These are phyloP conservation scores for Pythium rhizo-oryzae DNA, from an alignment of 352 stramenopile genomes.

Conservation along the genomic window DNA sequence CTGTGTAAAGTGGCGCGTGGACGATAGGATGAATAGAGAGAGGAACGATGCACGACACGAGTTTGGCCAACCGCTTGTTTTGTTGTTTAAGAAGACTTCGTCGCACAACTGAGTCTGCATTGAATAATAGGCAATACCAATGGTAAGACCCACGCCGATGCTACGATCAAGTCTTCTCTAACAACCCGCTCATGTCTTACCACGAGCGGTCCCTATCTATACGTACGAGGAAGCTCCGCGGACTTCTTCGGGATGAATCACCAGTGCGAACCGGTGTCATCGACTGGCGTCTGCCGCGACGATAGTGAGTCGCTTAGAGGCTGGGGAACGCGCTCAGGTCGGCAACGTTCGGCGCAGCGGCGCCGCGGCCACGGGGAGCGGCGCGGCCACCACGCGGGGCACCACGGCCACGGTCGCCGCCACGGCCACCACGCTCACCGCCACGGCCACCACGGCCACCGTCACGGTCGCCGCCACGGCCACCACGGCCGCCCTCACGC, in stretches of 20 bases:
- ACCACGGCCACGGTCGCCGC: constrained; percentile 27
- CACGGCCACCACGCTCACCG: constrained; percentile 41
- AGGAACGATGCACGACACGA: constrained; percentile 19
- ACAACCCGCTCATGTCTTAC: constrained; percentile 36
- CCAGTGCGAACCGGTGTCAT: constrained; percentile 45
- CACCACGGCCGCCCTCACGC: constrained; percentile 52
- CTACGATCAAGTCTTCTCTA: constrained; percentile 63
- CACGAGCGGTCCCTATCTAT: constrained; percentile 58
- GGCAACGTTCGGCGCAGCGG: constrained; percentile 64
- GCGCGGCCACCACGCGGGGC: constrained; percentile 29
- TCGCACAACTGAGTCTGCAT: constrained; percentile 68
- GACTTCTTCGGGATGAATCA: constrained; percentile 37
- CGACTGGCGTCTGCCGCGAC: constrained; percentile 31
- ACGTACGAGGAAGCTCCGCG: constrained; percentile 44
- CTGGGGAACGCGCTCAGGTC: constrained; percentile 87
- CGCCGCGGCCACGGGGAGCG: constrained; percentile 39
- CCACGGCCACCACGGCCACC: constrained; percentile 1
- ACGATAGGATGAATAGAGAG: constrained; percentile 15
- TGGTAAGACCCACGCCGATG: constrained; percentile 53
- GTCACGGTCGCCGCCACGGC: constrained; percentile 23
- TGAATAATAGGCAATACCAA: constrained; percentile 79
- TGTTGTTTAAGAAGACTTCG: constrained; percentile 47
- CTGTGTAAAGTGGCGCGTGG: neutral
- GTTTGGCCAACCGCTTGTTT: constrained; percentile 34
- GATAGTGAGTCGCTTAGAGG: constrained; percentile 58